Evolutionary conservation across 495 filamentous ascomycete genomes (phyloP), one percentile per base, ranked within the genome.

Genomic region (Penicillium lividum): DNA sequence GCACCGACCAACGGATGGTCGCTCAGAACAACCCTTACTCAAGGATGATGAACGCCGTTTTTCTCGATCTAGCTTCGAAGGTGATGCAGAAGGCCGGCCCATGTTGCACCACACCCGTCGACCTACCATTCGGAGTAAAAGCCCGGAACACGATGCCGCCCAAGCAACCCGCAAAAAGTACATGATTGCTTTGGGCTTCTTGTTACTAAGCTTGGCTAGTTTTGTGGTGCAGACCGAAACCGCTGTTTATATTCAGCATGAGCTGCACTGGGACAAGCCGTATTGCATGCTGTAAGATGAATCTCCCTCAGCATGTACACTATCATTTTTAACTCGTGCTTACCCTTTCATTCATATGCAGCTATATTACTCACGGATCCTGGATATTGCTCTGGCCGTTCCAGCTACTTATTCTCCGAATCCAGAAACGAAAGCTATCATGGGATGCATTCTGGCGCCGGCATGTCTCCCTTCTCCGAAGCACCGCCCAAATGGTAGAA

Each of bases 211-310:
- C 64, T 75, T 98, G 64, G 74, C 93, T 18, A 86, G 87, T 66
- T 98, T 98, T 73, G 79, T 82, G 31, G 75, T 97, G 5, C 94
- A 98, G 80, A 97, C 94, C 6, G 93, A 97, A 78, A 92, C 96
- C 13, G 92, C 94, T 4, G 86, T 92, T 7, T 93, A 97, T 70
- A 92, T 98, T 42, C 91, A 97, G 71, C 84, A 91, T 72, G 86
- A 92, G 42, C 70, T 97, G 57, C 80, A 84, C 33, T 98, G 94
- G 94, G 85, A 93, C 69, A 98, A 98, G 75, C 88, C 93, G 27
- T 98, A 97, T 78, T 92, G 89, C 79, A 98, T 98, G 94, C 81
- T 98, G 82, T 98, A 77, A 80, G 84, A 82, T 60, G 43, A 4
- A 31, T 18, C 28, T 16, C 42, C 31, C 54, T 48, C 31, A 47